These are phyloP conservation scores for Fraxinus baroniana DNA, from an alignment of 305 asterid species.

Conservation along the genomic window DNA sequence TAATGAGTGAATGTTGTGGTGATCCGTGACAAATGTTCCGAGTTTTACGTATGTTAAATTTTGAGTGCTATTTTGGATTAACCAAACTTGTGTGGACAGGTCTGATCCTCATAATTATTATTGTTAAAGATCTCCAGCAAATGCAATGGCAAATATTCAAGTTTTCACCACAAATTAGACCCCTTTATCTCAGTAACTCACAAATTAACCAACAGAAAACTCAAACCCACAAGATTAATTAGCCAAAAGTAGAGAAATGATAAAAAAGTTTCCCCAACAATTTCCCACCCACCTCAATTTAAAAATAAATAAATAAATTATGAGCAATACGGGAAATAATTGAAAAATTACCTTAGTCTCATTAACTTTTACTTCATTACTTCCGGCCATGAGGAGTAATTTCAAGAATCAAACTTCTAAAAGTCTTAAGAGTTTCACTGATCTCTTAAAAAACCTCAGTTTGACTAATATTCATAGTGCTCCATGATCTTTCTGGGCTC, in stretches of 20 bases:
- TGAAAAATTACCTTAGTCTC: constrained; percentile 41
- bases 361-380: constrained; percentile 40
- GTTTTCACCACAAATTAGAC: constrained; percentile 25
- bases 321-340: neutral
- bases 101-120: neutral
- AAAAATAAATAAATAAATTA: neutral
- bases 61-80: neutral
- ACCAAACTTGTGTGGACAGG: neutral
- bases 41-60: neutral
- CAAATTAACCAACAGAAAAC: neutral
- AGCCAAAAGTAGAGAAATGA: constrained; percentile 7
- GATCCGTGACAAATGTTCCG: neutral
- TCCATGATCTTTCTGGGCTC: neutral
- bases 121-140: constrained; percentile 16
- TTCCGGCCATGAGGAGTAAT: constrained; percentile 36
- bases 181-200: constrained; percentile 13
- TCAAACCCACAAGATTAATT: constrained; percentile 20
- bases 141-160: constrained; percentile 21
- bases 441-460: neutral
- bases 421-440: constrained; percentile 3
- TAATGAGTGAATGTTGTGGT: neutral
- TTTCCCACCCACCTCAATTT: neutral
- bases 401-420: neutral
- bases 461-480: neutral
- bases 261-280: constrained; percentile 21